These are phyloP conservation scores for Lachancea thermotolerans DNA, from an alignment of 805 yeast genomes.

Conservation along the genomic window DNA sequence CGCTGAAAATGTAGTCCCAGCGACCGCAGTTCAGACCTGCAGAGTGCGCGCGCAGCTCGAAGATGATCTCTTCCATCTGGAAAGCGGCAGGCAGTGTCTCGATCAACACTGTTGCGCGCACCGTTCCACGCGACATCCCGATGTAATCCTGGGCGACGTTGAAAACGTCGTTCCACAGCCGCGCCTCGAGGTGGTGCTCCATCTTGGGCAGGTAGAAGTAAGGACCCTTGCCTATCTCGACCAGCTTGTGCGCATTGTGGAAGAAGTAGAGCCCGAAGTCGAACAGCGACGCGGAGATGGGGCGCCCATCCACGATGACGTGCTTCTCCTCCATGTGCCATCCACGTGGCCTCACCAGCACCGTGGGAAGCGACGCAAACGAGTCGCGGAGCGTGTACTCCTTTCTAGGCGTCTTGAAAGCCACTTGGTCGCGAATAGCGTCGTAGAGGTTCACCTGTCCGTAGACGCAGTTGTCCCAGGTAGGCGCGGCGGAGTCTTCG, in stretches of 20 bases:
- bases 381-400: constrained; percentile 46
- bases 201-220: constrained; percentile 79
- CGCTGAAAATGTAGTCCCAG: constrained; percentile 83
- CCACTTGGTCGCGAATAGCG: constrained; percentile 63
- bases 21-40: constrained; percentile 83
- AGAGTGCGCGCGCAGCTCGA: constrained; percentile 68
- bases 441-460: constrained; percentile 78
- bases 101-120: constrained; percentile 73
- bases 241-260: constrained; percentile 61
- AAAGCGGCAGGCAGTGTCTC: constrained; percentile 82
- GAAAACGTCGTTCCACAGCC: constrained; percentile 77
- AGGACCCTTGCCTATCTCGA: constrained; percentile 67
- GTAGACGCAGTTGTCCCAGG: constrained; percentile 72
- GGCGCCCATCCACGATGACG: constrained; percentile 63
- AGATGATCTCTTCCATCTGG: constrained; percentile 81
- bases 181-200: constrained; percentile 82
- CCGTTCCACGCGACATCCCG: constrained; percentile 64
- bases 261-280: constrained; percentile 75
- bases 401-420: constrained; percentile 39
- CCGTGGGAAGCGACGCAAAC: constrained; percentile 46
- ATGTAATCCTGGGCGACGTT: constrained; percentile 68
- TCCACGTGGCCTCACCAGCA: constrained; percentile 83
- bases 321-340: constrained; percentile 81
- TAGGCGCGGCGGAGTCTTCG: constrained; percentile 79
- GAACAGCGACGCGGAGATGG: constrained; percentile 68